Percentiles rank a stretch among this genome's conserved stretches.
Conservation (phyloP, 495 filamentous ascomycete species). For the Annulohypoxylon bovei region DNA sequence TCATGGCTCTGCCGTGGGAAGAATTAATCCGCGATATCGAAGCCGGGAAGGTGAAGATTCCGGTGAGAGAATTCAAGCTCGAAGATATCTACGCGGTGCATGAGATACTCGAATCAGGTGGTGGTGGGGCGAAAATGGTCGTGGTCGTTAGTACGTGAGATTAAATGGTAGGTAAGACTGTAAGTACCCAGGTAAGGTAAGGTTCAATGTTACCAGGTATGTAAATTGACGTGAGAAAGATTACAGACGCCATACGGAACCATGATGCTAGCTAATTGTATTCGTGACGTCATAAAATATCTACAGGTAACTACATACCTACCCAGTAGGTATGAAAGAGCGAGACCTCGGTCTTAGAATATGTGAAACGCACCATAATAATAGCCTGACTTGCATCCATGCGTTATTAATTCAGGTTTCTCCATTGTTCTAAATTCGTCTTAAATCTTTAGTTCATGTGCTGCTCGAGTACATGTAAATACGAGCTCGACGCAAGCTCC, state of each 20-base stretch:
- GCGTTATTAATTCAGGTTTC: neutral
- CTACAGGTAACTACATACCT: neutral
- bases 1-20: constrained; percentile 59
- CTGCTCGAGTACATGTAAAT: neutral
- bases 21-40: constrained; percentile 48
- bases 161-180: neutral
- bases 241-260: neutral
- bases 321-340: no score
- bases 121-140: constrained; percentile 14
- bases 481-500: neutral
- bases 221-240: no score
- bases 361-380: neutral
- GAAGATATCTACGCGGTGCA: constrained; percentile 55
- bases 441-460: neutral
- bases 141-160: constrained; percentile 14
- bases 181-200: neutral
- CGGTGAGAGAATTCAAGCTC: constrained; percentile 51
- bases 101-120: constrained; percentile 21
- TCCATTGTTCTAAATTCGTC: neutral
- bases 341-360: neutral
- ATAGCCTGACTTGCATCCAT: neutral
- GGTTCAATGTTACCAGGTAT: neutral
- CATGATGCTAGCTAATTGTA: neutral
- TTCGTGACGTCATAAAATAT: neutral
- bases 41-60: constrained; percentile 52